phyloP scores from a whole-genome alignment of 805 yeast species.

The Lipomyces orientalis region DNA sequence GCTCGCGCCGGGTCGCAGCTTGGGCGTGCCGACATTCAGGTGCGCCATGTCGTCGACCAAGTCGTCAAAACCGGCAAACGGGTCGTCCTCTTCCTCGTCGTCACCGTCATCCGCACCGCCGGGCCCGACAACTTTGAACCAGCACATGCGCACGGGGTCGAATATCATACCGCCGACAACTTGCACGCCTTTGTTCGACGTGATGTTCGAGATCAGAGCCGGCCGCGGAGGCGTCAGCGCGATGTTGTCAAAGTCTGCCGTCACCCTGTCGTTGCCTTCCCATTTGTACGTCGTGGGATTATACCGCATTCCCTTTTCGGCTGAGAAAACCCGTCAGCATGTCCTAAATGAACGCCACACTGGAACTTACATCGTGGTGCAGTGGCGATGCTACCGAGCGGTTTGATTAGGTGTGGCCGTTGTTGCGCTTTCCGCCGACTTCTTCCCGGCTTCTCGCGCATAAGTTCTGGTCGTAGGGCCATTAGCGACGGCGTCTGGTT shows the following conservation, averaged over 20 bases:
- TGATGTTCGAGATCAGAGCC: conserved; percentile 44
- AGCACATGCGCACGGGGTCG: conserved; percentile 60
- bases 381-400: conserved; percentile 31
- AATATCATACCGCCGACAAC: conserved; percentile 63
- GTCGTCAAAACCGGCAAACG: conserved; percentile 36
- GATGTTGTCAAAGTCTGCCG: conserved; percentile 55
- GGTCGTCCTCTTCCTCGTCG: conserved; percentile 49
- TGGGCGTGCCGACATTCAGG: conserved; percentile 5
- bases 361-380: conserved; percentile 22
- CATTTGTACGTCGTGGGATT: conserved; percentile 59
- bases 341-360: neutral
- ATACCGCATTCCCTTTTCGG: conserved; percentile 54
- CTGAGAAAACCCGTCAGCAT: neutral
- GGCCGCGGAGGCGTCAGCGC: conserved; percentile 45
- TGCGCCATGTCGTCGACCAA: conserved; percentile 20
- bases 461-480: neutral
- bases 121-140: conserved; percentile 60
- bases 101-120: conserved; percentile 56
- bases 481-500: neutral
- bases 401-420: conserved; percentile 35
- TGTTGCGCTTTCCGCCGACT: conserved; percentile 25
- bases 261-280: conserved; percentile 71
- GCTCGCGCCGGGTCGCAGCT: neutral
- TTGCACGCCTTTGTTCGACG: conserved; percentile 47
- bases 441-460: conserved; percentile 12